phyloP scores from a whole-genome alignment of 129 eudicot species.

The Pulicaria dysenterica region DNA sequence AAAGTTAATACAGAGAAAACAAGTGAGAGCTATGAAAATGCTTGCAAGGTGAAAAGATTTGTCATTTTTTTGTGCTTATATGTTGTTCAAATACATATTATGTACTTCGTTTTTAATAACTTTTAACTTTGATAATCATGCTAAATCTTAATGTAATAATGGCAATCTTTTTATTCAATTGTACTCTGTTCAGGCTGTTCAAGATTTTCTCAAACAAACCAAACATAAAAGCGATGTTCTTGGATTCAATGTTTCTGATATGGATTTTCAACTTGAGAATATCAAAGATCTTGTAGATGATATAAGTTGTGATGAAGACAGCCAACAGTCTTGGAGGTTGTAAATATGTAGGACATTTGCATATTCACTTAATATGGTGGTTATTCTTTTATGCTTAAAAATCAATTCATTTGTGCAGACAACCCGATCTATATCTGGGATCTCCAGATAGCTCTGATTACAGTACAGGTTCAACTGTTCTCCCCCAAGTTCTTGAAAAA shows the following conservation, averaged over 20 bases:
- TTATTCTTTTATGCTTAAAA: not conserved
- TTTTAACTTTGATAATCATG: slow-evolving; percentile 15
- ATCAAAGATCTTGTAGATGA: slow-evolving; percentile 61
- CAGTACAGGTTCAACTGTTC: slow-evolving; percentile 83
- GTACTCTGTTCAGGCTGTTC: slow-evolving; percentile 62
- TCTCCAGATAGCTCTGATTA: slow-evolving; percentile 93
- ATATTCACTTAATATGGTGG: slow-evolving; percentile 12
- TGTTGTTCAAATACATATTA: slow-evolving; percentile 15
- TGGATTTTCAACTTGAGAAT: slow-evolving; percentile 55
- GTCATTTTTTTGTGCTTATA: slow-evolving; percentile 13
- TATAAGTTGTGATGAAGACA: slow-evolving; percentile 57
- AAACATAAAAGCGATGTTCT: slow-evolving; percentile 51
- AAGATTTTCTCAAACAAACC: slow-evolving; percentile 64
- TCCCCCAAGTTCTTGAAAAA: slow-evolving; percentile 45
- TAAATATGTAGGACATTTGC: slow-evolving; percentile 7
- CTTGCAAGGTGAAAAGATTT: slow-evolving; percentile 74
- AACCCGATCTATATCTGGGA: slow-evolving; percentile 61
- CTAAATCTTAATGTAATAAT: not conserved
- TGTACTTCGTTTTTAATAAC: not conserved
- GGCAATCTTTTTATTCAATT: not conserved
- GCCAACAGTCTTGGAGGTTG: slow-evolving; percentile 80
- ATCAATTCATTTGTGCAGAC: slow-evolving; percentile 52
- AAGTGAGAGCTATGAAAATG: slow-evolving; percentile 87
- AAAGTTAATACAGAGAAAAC: slow-evolving; percentile 84
- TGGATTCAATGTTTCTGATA: slow-evolving; percentile 43